These are phyloP conservation scores for Boletus vinaceobasis DNA, from an alignment of 768 basidiomycete genomes.

Conservation along the genomic window DNA sequence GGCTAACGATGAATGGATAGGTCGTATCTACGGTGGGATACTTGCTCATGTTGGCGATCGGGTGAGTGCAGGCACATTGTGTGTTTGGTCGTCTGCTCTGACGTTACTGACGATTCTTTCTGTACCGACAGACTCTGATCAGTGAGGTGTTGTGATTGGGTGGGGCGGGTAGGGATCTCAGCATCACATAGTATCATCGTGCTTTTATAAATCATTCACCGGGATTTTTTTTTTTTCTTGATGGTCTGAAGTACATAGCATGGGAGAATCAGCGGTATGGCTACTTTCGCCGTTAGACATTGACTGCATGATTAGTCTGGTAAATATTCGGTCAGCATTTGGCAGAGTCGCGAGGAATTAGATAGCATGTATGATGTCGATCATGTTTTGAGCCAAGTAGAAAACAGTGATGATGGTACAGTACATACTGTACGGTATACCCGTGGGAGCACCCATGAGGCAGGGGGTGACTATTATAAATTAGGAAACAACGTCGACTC, in stretches of 20 bases:
- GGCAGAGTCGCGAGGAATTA: too few relatives aligned
- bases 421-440: too few relatives aligned
- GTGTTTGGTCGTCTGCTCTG: not conserved
- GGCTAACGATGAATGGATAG: conserved; percentile 4
- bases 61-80: conserved; percentile 2
- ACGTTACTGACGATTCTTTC: not conserved
- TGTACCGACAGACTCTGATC: conserved; percentile 3
- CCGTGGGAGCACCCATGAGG: too few relatives aligned
- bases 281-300: not conserved
- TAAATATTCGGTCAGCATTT: too few relatives aligned
- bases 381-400: too few relatives aligned
- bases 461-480: too few relatives aligned
- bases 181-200: not conserved
- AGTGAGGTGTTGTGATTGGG: not conserved
- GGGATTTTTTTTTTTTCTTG: not conserved
- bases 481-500: too few relatives aligned
- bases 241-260: not conserved
- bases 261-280: not conserved
- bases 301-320: not conserved
- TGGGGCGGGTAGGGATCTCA: not conserved
- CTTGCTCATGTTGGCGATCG: conserved; percentile 14
- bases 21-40: conserved; percentile 19
- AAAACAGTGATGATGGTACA: too few relatives aligned
- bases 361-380: too few relatives aligned
- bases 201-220: not conserved